Base-by-base conservation (phyloP, 352 stramenopile species). In the Globisporangium viniferum region DNA sequence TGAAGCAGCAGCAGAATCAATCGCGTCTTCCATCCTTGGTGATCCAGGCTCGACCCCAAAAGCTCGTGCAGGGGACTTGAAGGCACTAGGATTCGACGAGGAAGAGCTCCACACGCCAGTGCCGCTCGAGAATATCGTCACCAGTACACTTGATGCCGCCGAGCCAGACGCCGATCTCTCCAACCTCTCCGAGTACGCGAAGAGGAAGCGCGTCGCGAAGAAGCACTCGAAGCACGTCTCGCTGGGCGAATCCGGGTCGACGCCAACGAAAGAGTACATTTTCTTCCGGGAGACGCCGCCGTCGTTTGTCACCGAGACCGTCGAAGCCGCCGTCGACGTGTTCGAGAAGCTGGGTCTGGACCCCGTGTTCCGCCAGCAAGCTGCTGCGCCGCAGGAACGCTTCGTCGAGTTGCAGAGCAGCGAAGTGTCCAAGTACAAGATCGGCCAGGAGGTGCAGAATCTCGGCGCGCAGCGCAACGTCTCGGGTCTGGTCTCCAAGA, bases 271-370 rank as follows among this genome's bases (percentile, higher is more conserved):
- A 70, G 83, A 94, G 69, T 93, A 92, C 66, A 78, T 92, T 44
- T 94, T 94, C 70, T 94, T 92, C 69, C 80, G 85, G 51, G 84
- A 93, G 71, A 94, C 85, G 2, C 85, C 85, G n/a, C 85, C 85
- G 3, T 82, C 67, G 7, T 95, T 90, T 71, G 85, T 93, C 51
- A 93, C 87, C 0, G 85, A 92, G 74, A 93, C 75, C 5, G 74
- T 92, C 29, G 82, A 93, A 62, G 84, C 68, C 0, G 87, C 87
- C 15, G 67, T 80, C 9, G 72, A 89, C 36, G 75, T 90, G 12
- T 69, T 78, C 53, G 79, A 87, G 62, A 75, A 86, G 51, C 70
- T 90, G 4, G 73, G 73, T 20, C 74, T 80, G 12, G 84, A 93
- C 62, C 73, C 75, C 3, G 74, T 64, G 48, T 85, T 85, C 27